These are phyloP conservation scores for Russula emetica DNA, from an alignment of 768 basidiomycete species.

Conservation along the genomic window DNA sequence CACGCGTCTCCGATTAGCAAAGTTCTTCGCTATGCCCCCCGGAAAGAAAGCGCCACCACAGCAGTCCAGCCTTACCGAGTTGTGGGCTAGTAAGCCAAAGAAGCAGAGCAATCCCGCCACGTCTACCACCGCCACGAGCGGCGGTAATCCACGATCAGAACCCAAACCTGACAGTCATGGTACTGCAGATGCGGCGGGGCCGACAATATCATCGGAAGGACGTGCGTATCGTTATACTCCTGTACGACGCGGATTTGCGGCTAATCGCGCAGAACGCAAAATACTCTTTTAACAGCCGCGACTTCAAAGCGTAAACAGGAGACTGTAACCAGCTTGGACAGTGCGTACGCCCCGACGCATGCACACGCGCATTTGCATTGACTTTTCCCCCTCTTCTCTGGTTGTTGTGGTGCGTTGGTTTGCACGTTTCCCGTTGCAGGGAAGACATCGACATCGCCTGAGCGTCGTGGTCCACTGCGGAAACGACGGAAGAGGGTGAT, in stretches of 20 bases:
- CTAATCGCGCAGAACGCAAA: neutral
- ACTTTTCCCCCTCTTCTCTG: neutral
- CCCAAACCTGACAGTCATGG: neutral
- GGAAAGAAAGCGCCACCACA: slow-evolving; percentile 65
- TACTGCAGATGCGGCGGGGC: neutral
- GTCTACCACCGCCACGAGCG: slow-evolving; percentile 23
- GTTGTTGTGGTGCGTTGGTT: neutral
- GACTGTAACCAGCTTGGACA: neutral
- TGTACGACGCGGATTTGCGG: neutral
- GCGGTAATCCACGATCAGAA: neutral
- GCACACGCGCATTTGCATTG: neutral
- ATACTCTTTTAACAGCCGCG: neutral
- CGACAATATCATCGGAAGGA: slow-evolving; percentile 6
- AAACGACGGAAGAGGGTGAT: slow-evolving; percentile 54
- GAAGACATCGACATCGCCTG: slow-evolving; percentile 25
- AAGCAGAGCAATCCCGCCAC: slow-evolving; percentile 31
- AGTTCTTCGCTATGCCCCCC: slow-evolving; percentile 73
- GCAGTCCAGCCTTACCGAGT: slow-evolving; percentile 71
- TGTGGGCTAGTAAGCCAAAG: slow-evolving; percentile 58
- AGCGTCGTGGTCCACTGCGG: slow-evolving; percentile 33
- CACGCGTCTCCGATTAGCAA: slow-evolving; percentile 42
- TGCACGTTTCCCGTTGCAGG: neutral
- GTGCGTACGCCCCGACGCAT: neutral
- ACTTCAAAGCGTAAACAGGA: slow-evolving; percentile 20
- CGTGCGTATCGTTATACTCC: slow-evolving; percentile 6